Evolutionary conservation across 2,329 filamentous ascomycete species (phyloP).

Genomic region (Fusarium albidum): DNA sequence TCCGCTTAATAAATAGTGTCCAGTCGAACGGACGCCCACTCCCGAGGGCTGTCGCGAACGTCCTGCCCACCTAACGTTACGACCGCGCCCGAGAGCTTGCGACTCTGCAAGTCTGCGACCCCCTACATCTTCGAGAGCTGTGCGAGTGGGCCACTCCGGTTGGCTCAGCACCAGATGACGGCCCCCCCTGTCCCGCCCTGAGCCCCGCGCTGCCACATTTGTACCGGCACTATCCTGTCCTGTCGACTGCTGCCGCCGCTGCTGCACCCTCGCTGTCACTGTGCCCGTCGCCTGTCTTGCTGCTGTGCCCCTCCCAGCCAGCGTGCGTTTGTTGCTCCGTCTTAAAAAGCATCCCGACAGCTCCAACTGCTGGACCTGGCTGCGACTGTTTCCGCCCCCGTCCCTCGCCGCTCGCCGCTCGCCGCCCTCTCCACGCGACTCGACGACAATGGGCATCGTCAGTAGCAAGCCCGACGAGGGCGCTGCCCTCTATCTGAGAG

Average conservation of each 20-base stretch:
- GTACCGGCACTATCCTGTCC: constrained; percentile 35
- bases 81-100: constrained; percentile 14
- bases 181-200: constrained; percentile 40
- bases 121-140: constrained; percentile 29
- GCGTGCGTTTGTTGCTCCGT: constrained; percentile 27
- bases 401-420: constrained; percentile 30
- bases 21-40: constrained; percentile 21
- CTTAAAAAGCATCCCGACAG: constrained; percentile 41
- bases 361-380: constrained; percentile 30
- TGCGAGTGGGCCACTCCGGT: constrained; percentile 39
- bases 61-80: background rate
- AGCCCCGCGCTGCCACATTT: constrained; percentile 42
- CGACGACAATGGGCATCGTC: constrained; percentile 86
- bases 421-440: constrained; percentile 34
- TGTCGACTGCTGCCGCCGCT: constrained; percentile 27
- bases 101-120: constrained; percentile 14
- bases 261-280: constrained; percentile 33
- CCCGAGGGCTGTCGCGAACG: constrained; percentile 20
- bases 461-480: constrained; percentile 88
- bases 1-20: constrained; percentile 9
- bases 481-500: constrained; percentile 81
- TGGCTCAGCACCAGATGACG: constrained; percentile 44
- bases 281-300: constrained; percentile 30
- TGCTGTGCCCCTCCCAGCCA: constrained; percentile 33
- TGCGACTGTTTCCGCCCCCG: constrained; percentile 32